Evolutionary conservation across 140 eudicot genomes (phyloP).

Genomic region (Stevia rebaudiana): DNA sequence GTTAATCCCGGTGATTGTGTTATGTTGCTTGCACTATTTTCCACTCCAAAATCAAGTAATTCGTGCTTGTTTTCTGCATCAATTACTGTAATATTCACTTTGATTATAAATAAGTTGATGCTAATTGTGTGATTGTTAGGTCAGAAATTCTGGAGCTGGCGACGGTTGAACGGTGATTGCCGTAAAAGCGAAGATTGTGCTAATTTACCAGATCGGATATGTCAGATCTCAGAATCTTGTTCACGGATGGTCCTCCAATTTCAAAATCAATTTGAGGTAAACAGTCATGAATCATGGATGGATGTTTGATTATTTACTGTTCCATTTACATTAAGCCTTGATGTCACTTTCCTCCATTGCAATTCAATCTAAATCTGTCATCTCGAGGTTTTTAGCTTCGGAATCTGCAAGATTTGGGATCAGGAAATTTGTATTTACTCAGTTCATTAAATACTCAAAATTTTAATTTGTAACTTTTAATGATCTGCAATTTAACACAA

Average conservation of each 20-base stretch:
- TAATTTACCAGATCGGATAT: conserved; percentile 51
- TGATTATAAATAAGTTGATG: not conserved
- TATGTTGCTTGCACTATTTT: conserved; percentile 59
- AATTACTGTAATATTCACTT: not conserved
- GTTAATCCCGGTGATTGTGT: conserved; percentile 68
- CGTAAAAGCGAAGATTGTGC: conserved; percentile 35
- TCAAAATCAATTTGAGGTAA: conserved; percentile 61
- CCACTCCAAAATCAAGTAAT: conserved; percentile 37
- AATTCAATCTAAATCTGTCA: not conserved
- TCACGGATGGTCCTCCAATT: conserved; percentile 87
- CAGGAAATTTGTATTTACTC: not conserved
- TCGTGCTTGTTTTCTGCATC: not conserved
- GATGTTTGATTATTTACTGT: too few relatives aligned
- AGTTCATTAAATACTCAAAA: not conserved
- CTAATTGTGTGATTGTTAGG: conserved; percentile 14
- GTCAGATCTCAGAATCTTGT: conserved; percentile 76
- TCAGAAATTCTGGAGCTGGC: conserved; percentile 50
- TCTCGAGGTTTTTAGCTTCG: not conserved
- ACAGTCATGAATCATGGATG: not conserved
- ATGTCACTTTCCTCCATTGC: not conserved
- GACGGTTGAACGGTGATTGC: conserved; percentile 47
- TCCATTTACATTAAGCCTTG: too few relatives aligned
- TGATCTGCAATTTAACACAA: not conserved
- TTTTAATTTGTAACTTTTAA: not conserved
- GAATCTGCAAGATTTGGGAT: not conserved